These are phyloP conservation scores for Apophysomyces variabilis DNA, from an alignment of 371 early-diverging fungal genomes.

Conservation along the genomic window DNA sequence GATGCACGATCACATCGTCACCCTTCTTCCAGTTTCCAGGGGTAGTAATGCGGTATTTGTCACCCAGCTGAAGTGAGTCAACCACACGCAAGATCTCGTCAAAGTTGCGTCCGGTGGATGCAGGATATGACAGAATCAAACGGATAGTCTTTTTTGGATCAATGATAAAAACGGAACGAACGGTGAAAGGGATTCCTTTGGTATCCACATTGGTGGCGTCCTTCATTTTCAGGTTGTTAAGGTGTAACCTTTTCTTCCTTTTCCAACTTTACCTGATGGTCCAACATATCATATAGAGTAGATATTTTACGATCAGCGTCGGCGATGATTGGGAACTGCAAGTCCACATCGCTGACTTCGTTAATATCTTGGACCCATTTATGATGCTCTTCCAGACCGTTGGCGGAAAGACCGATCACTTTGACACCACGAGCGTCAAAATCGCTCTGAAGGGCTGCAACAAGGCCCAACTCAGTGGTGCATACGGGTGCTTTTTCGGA, in stretches of 20 bases:
- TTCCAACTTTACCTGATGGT: conserved; percentile 52
- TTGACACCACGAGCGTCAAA: conserved; percentile 85
- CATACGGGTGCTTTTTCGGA: conserved; percentile 80
- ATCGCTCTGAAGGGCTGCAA: conserved; percentile 79
- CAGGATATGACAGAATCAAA: conserved; percentile 89
- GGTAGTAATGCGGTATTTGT: conserved; percentile 87
- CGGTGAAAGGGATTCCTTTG: conserved; percentile 92
- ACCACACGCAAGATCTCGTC: conserved; percentile 92
- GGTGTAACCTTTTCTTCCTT: neutral
- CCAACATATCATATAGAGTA: conserved; percentile 93
- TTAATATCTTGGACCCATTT: conserved; percentile 93
- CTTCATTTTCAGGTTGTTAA: conserved; percentile 40
- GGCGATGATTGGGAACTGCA: conserved; percentile 94
- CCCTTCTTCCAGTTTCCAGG: conserved; percentile 94
- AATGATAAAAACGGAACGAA: conserved; percentile 93
- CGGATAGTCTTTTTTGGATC: conserved; percentile 93
- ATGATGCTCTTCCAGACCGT: conserved; percentile 80
- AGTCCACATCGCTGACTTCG: conserved; percentile 75
- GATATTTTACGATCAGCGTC: conserved; percentile 85
- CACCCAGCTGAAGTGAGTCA: conserved; percentile 91
- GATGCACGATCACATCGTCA: conserved; percentile 91
- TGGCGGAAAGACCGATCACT: conserved; percentile 92
- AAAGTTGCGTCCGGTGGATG: conserved; percentile 93
- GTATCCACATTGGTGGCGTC: conserved; percentile 89
- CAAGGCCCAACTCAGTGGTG: conserved; percentile 93